A percentile compares a stretch with the other conserved stretches of the same genome.
These are phyloP conservation scores for Penicillium coffeae DNA, from an alignment of 495 filamentous ascomycete genomes.

Conservation along the genomic window DNA sequence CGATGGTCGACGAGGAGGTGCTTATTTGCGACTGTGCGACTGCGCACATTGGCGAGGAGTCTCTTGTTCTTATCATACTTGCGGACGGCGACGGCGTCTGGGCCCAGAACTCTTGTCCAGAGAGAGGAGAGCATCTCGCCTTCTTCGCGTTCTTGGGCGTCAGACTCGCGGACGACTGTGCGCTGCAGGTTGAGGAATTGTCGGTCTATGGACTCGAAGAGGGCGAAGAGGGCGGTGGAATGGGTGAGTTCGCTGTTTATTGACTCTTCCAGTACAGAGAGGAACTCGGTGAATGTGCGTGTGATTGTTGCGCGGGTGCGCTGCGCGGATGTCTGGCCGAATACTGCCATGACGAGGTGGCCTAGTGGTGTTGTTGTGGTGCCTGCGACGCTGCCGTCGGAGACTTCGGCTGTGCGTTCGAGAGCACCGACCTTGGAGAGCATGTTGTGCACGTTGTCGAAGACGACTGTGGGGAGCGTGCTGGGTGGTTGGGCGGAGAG, in stretches of 20 bases:
- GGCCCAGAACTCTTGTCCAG: constrained; percentile 78
- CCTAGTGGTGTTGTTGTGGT: constrained; percentile 56
- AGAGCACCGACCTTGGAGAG: constrained; percentile 65
- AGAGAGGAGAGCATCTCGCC: constrained; percentile 75
- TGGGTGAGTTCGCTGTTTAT: constrained; percentile 79
- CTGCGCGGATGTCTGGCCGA: constrained; percentile 75
- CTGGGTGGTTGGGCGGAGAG: constrained; percentile 51
- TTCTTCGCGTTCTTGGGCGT: constrained; percentile 72
- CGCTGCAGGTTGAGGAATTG: constrained; percentile 86
- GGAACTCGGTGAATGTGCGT: constrained; percentile 81
- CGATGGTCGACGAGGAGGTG: constrained; percentile 79
- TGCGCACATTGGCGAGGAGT: constrained; percentile 68
- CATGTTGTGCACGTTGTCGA: constrained; percentile 76
- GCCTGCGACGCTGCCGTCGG: constrained; percentile 41
- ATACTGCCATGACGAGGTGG: constrained; percentile 58
- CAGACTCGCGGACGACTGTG: constrained; percentile 77
- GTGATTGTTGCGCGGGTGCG: constrained; percentile 75
- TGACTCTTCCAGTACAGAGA: constrained; percentile 81
- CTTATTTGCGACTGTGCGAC: constrained; percentile 82
- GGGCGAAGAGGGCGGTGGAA: constrained; percentile 67
- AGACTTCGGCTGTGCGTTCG: constrained; percentile 38
- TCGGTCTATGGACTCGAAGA: constrained; percentile 83
- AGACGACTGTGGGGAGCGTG: constrained; percentile 58
- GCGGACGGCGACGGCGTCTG: constrained; percentile 63
- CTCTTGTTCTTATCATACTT: constrained; percentile 87